Base-by-base conservation (phyloP, 2,329 filamentous ascomycete species). In the Monosporascus sp. region DNA sequence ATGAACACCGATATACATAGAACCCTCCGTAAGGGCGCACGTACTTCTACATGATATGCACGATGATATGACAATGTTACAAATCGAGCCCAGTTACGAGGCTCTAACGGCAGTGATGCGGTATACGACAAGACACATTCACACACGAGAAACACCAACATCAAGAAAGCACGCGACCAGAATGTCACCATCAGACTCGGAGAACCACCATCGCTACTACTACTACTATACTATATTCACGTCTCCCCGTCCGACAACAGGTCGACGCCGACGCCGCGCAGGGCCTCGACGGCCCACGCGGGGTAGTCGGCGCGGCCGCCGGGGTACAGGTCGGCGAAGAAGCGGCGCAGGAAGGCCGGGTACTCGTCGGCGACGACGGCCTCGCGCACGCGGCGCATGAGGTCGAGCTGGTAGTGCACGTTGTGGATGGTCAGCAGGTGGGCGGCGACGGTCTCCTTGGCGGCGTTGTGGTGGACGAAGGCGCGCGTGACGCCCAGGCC, bases 381-480 rank as follows among this genome's bases (percentile, higher is more conserved):
- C 57, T 89, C 78, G 55, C 93, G 81, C 14, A 85, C 82, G 56
- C 82, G 76, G 20, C 80, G 76, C 91, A 97, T 97, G 62, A 99
- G 75, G 56, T 87, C 81, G 51, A 99, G 78, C 68, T 96, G 84
- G 66, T 96, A 96, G 75, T 91, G 91, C 26, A 99, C 90, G 67
- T 99, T 99, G 71, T 99, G 94, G 66, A 97, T 91, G 1, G 91
- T 96, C 52, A 99, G 75, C 24, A 90, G 76, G 67, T 84, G 80
- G 17, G 95, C 94, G 7, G 93, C 91, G 1, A 90, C 92, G 0
- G 94, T 99, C 76, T 99, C 94, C 73, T 99, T 99, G 27, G 88
- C 87, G 0, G 90, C 86, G 59, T 96, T 85, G 73, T 99, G 94
- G 68, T 97, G 86, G 48, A 97, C 85, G 71, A 91, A 97, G 3